phyloP scores from a whole-genome alignment of 306 rosid genomes.

The Cucumis sativus region Cucumber_9930_V3 NC_026661.2:17947001-17947500 shows the following conservation, averaged over 20 bases:
- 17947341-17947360: conserved; percentile 67
- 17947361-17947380: conserved; percentile 76
- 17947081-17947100: background rate
- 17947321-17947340: conserved; percentile 5
- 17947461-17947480: conserved; percentile 57
- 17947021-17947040: conserved; percentile 10
- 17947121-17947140: background rate
- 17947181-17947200: conserved; percentile 2
- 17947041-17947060: background rate
- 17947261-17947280: conserved; percentile 4
- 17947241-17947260: conserved; percentile 3
- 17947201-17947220: conserved; percentile 9
- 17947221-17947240: conserved; percentile 5
- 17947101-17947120: background rate
- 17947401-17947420: conserved; percentile 70
- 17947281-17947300: conserved; percentile 2
- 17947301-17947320: background rate
- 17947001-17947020: conserved; percentile 78
- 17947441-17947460: conserved; percentile 75
- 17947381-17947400: conserved; percentile 88
- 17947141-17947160: background rate
- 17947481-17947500: conserved; percentile 31
- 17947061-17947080: background rate
- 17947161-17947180: background rate
- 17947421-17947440: conserved; percentile 65